A percentile compares a stretch with the other conserved stretches of the same genome.
phyloP scores from a whole-genome alignment of 2,329 filamentous ascomycete species.

The Amphichorda felina region DNA sequence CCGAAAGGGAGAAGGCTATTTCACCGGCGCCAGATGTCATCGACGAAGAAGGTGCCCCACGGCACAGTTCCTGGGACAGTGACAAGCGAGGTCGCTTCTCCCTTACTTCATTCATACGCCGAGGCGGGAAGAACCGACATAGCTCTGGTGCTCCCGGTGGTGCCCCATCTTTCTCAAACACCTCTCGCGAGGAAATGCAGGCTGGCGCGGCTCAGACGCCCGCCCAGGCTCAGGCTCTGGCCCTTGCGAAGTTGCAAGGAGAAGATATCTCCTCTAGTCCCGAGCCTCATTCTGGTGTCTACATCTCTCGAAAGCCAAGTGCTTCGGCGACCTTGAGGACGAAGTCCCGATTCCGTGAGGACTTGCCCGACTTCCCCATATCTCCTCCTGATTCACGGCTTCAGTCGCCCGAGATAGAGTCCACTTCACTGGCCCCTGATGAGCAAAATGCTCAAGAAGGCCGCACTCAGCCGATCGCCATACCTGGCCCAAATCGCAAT shows the following conservation, averaged over 20 bases:
- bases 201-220: slow-evolving; percentile 17
- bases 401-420: slow-evolving; percentile 61
- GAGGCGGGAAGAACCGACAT: slow-evolving; percentile 48
- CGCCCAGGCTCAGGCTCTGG: no score
- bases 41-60: slow-evolving; percentile 36
- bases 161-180: slow-evolving; percentile 81
- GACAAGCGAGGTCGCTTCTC: slow-evolving; percentile 31
- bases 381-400: slow-evolving; percentile 78
- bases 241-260: slow-evolving; percentile 20
- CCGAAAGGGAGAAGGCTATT: slow-evolving; percentile 24
- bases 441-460: slow-evolving; percentile 12
- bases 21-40: slow-evolving; percentile 23
- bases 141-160: slow-evolving; percentile 35
- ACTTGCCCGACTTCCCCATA: slow-evolving; percentile 73
- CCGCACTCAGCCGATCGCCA: slow-evolving; percentile 13
- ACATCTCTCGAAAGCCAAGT: slow-evolving; percentile 20
- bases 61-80: slow-evolving; percentile 44
- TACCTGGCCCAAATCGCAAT: slow-evolving; percentile 25
- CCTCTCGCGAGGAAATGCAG: slow-evolving; percentile 76
- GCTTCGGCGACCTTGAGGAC: slow-evolving; percentile 58
- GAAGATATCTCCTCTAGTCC: slow-evolving; percentile 13
- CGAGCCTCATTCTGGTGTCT: slow-evolving; percentile 9
- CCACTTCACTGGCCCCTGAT: slow-evolving; percentile 19
- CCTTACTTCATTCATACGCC: slow-evolving; percentile 67
- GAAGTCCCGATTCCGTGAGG: slow-evolving; percentile 84